Percentiles rank a stretch among this genome's conserved stretches.
These are phyloP conservation scores for Chaetomiaceae sp. DNA, from an alignment of 2,329 filamentous ascomycete species.

Conservation along the genomic window DNA sequence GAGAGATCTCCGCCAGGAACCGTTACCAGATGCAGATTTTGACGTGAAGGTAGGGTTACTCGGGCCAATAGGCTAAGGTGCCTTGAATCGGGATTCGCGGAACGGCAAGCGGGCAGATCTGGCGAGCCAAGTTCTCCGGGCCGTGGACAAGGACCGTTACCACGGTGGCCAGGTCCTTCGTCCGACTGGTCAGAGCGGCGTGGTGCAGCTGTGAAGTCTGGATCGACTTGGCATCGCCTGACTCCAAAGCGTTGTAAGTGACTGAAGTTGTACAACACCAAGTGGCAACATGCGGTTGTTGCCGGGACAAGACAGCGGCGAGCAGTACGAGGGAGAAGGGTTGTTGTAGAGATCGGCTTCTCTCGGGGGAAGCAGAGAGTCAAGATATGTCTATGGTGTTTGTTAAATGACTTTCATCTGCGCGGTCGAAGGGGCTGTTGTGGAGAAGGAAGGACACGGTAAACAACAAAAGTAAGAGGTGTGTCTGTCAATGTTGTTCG, in stretches of 20 bases:
- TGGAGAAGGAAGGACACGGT: too few species aligned
- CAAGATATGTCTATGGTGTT: too few species aligned
- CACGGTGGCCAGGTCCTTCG: neutral
- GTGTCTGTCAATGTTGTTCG: too few species aligned
- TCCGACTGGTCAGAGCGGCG: neutral
- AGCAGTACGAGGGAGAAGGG: neutral
- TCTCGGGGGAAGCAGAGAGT: too few species aligned
- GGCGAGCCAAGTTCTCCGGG: constrained; percentile 4
- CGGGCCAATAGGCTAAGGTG: constrained; percentile 17
- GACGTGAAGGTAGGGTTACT: constrained; percentile 18
- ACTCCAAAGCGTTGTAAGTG: too few species aligned
- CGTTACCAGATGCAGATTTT: neutral
- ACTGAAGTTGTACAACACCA: neutral
- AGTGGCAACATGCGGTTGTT: neutral
- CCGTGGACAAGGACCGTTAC: constrained; percentile 5
- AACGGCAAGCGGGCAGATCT: neutral
- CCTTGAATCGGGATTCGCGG: neutral
- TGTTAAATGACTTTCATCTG: too few species aligned
- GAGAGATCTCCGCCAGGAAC: constrained; percentile 1
- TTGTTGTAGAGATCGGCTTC: constrained; percentile 3
- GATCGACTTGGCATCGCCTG: neutral
- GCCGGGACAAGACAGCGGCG: neutral
- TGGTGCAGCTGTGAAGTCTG: neutral
- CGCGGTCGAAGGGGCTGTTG: too few species aligned
- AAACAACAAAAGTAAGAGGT: too few species aligned